phyloP scores from a whole-genome alignment of 768 basidiomycete genomes.

The Cystobasidium tubakii region DNA sequence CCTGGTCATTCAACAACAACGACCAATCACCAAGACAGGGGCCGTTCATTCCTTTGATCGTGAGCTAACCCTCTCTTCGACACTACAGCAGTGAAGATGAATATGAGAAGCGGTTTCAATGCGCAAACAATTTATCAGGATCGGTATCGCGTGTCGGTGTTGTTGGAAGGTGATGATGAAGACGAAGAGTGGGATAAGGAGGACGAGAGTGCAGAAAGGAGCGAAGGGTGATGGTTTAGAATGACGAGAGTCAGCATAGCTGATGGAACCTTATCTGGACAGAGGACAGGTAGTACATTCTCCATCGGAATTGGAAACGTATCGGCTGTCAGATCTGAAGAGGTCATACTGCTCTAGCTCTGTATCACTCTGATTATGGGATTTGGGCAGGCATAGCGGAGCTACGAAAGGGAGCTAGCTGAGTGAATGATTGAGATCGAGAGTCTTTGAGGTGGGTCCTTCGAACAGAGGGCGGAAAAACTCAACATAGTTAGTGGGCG shows the following conservation, averaged over 20 bases:
- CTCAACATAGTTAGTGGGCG: neutral
- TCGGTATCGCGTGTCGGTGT: neutral
- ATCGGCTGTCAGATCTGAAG: neutral
- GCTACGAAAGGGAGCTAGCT: too few relatives aligned
- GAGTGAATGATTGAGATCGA: too few relatives aligned
- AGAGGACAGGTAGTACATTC: neutral
- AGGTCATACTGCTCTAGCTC: too few relatives aligned
- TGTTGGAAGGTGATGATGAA: neutral
- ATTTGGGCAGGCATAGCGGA: neutral
- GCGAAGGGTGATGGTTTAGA: neutral
- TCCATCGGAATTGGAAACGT: neutral
- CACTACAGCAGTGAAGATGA: neutral
- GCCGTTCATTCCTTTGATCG: neutral
- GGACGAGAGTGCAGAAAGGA: neutral
- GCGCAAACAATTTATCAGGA: conserved; percentile 1
- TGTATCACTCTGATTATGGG: neutral
- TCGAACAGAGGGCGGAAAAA: too few relatives aligned
- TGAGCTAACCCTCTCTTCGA: neutral
- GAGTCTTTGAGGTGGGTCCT: too few relatives aligned
- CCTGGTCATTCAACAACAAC: neutral
- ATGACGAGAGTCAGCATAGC: neutral
- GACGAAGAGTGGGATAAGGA: neutral
- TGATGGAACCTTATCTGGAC: neutral
- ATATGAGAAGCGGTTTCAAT: neutral
- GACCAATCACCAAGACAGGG: neutral